These are phyloP conservation scores for Pichia scutulata DNA, from an alignment of 805 yeast genomes.

Conservation along the genomic window DNA sequence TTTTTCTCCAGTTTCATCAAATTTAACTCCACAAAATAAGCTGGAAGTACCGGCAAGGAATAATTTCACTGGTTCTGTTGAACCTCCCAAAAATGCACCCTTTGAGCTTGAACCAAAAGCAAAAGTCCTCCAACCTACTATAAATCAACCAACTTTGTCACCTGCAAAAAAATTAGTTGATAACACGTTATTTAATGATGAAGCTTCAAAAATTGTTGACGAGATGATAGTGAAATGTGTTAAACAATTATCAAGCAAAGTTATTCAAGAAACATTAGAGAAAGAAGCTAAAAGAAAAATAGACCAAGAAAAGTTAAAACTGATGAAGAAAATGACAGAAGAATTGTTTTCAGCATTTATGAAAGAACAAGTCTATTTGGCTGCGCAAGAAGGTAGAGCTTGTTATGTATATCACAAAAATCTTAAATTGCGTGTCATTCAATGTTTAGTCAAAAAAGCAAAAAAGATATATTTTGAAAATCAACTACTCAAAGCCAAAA, in stretches of 20 bases:
- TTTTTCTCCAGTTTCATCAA: neutral
- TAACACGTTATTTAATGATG: constrained; percentile 23
- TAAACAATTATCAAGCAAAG: neutral
- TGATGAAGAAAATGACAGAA: constrained; percentile 28
- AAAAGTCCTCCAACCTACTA: neutral
- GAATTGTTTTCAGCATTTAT: constrained; percentile 57
- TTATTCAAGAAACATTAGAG: neutral
- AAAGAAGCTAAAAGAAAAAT: constrained; percentile 5
- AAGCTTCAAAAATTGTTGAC: constrained; percentile 20
- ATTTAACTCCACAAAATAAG: too few relatives aligned
- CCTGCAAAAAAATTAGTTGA: constrained; percentile 22
- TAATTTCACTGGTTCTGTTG: neutral
- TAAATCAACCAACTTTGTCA: neutral
- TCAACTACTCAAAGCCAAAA: constrained; percentile 30
- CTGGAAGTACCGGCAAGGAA: neutral
- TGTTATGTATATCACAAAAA: constrained; percentile 28
- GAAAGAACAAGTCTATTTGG: constrained; percentile 44
- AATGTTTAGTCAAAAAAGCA: constrained; percentile 27
- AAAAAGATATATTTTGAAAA: constrained; percentile 15
- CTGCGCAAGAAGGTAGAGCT: constrained; percentile 39
- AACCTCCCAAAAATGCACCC: neutral
- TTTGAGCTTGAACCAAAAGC: neutral
- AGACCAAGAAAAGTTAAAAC: constrained; percentile 27
- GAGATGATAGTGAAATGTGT: constrained; percentile 25
- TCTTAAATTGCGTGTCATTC: constrained; percentile 28